Conservation (phyloP, 345 rosid species). For the Salix udensis region DNA sequence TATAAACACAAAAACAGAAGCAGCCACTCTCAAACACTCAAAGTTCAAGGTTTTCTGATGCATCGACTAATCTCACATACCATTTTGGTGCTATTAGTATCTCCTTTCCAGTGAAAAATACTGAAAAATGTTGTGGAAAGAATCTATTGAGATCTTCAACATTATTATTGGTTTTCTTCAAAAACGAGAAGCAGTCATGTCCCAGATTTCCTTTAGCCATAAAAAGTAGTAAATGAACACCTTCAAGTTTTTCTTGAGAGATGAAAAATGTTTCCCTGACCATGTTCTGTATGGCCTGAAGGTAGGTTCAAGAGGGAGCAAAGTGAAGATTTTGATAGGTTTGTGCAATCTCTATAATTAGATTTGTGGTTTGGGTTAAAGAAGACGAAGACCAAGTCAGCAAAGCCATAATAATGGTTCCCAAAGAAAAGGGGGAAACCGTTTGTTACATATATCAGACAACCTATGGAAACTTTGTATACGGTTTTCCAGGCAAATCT, state of each 20-base stretch:
- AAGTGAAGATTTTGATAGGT: not conserved
- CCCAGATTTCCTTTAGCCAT: not conserved
- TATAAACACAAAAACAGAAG: too few species aligned
- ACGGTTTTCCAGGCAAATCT: constrained; percentile 11
- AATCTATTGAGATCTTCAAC: not conserved
- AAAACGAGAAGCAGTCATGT: not conserved
- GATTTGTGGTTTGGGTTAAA: not conserved
- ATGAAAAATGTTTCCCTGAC: not conserved
- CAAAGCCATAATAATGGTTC: not conserved
- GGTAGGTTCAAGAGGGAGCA: too few species aligned
- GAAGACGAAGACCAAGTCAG: constrained; percentile 31
- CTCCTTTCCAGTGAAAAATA: too few species aligned
- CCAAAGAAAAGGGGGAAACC: constrained; percentile 11
- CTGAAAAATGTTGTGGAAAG: too few species aligned
- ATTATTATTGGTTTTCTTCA: not conserved
- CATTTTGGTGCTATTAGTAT: too few species aligned
- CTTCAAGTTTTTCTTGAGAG: not conserved
- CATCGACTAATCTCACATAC: too few species aligned
- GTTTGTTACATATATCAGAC: not conserved
- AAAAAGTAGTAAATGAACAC: not conserved
- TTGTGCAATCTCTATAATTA: not conserved
- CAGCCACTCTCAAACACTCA: too few species aligned
- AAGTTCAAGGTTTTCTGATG: too few species aligned
- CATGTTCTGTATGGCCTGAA: not conserved
- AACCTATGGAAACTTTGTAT: not conserved